Percentiles rank a stretch among this genome's conserved stretches.
Conservation (phyloP, 2,329 filamentous ascomycete genomes). For the Fusarium musae region DNA sequence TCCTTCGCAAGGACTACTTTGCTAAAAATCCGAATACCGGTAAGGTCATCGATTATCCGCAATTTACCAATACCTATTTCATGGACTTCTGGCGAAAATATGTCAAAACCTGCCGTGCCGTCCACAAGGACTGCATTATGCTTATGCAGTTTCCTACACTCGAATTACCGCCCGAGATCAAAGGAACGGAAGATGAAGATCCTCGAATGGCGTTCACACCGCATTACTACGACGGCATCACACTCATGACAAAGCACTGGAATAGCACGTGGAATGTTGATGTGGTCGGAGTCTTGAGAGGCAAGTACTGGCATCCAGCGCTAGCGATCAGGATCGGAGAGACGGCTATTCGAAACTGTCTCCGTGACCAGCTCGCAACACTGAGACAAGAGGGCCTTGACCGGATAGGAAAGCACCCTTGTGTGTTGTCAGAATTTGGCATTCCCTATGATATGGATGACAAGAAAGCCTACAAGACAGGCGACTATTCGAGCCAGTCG, state of each 20-base stretch:
- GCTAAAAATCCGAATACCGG: constrained; percentile 79
- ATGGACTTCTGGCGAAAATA: constrained; percentile 86
- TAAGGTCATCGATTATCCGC: constrained; percentile 79
- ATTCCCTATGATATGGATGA: constrained; percentile 99
- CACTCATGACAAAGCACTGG: constrained; percentile 98
- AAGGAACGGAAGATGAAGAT: constrained; percentile 89
- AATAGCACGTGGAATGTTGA: constrained; percentile 98
- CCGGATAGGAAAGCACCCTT: constrained; percentile 87
- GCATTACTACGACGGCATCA: constrained; percentile 97
- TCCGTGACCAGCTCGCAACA: constrained; percentile 85
- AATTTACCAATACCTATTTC: constrained; percentile 92
- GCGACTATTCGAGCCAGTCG: constrained; percentile 92
- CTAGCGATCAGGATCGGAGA: constrained; percentile 95
- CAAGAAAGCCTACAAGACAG: constrained; percentile 93
- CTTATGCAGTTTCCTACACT: constrained; percentile 92
- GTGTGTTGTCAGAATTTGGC: constrained; percentile 92
- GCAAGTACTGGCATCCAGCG: constrained; percentile 86
- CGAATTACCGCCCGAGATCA: constrained; percentile 89
- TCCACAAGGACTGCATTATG: constrained; percentile 85
- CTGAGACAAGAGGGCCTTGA: constrained; percentile 89
- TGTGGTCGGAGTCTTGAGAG: constrained; percentile 89
- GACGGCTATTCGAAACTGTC: constrained; percentile 91
- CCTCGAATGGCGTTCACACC: constrained; percentile 90
- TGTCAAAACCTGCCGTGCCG: constrained; percentile 75
- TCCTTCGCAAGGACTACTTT: constrained; percentile 91